Evolutionary conservation across 495 filamentous ascomycete species (phyloP), one percentile per base, ranked within the genome.

Genomic region (Penicillium cosmopolitanum): DNA sequence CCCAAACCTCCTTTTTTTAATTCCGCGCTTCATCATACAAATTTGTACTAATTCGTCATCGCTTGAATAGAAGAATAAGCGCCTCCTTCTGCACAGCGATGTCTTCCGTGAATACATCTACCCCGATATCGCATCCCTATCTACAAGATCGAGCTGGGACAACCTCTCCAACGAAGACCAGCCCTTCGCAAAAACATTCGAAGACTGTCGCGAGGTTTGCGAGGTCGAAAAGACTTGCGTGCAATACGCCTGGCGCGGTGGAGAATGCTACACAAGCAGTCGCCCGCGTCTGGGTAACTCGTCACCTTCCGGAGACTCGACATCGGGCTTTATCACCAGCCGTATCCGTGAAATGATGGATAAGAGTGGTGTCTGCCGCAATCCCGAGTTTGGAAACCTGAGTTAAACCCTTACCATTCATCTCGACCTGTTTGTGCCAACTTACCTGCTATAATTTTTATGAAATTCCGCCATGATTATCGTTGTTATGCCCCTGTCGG

Each of bases 81-180:
- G 59, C 23, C 55, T 73, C 43, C 70, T 80, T 28, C 73, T 79
- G 6, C 77, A 80, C 59, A 65, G 71, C 54, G 75, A 80, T 50
- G 58, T 79, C 53, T 80, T 80, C 70, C 71, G 71, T 47, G 76
- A 79, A 69, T 69, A 68, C 56, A 68, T 80, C 54, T 74, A 68
- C 57, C 77, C 73, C 19, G 66, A 73, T 58, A 70, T 76, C 53
- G 65, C 64, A 23, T 51, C 66, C 5, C 54, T 62, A 7, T 61
- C 69, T 18, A 55, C 66, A 21, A 68, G 76, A 21, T 53, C 69
- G 10, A 66, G 67, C 56, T 82, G 79, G 79, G 77, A 82, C 62
- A 82, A 82, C 56, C 62, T 77, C 7, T 70, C 73, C 35, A 57
- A 64, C 65, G 65, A 79, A n/a, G 71, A 75, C 44, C 71, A 77